Evolutionary conservation across 2,329 filamentous ascomycete genomes (phyloP), one percentile per base, ranked within the genome.

Genomic region (Phialemonium atrogriseum): DNA sequence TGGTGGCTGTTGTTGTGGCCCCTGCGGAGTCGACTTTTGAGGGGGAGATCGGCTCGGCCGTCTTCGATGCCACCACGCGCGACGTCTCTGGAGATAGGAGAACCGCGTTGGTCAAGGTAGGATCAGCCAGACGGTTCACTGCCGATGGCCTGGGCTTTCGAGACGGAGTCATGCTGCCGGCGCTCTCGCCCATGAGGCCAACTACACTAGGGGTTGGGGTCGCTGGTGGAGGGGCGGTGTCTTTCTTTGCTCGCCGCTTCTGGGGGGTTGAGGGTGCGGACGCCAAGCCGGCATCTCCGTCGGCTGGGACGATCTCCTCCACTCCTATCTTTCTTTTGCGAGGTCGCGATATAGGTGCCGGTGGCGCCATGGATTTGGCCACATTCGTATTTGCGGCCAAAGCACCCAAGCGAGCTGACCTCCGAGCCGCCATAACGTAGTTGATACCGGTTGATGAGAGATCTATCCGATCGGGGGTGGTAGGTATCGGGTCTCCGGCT

Each of bases 71-170:
- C 15, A 82, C 59, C 7, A 84, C 50, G 26, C 74, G 68, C 3
- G 77, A 81, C 4, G 80, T 78, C 48, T 78, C 71, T 2, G 82
- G 80, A 0, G 82, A 84, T n/a, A 84, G 56, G 8, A 88, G 63
- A 1, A 74, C 68, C 2, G 80, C 82, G 50, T 86, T 85, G 25
- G 80, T 82, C 10, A 62, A 58, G 42, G 70, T 70, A 0, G 80
- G 75, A 40, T 77, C 66, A 10, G 77, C 79, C 2, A 80, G 68
- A 15, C 79, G 70, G 31, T 64, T 55, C 21, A 70, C 56, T 2
- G 56, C 56, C 10, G 54, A 52, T 14, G 60, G 54, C 19, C 50
- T 59, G 26, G 62, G 59, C 34, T 60, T 67, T 25, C 49, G 51
- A 10, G 47, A 49, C 18, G 44, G 50, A 13, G 45, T 46, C 10